phyloP scores from a whole-genome alignment of 2,329 filamentous ascomycete genomes.

The Alternaria viburni region DNA sequence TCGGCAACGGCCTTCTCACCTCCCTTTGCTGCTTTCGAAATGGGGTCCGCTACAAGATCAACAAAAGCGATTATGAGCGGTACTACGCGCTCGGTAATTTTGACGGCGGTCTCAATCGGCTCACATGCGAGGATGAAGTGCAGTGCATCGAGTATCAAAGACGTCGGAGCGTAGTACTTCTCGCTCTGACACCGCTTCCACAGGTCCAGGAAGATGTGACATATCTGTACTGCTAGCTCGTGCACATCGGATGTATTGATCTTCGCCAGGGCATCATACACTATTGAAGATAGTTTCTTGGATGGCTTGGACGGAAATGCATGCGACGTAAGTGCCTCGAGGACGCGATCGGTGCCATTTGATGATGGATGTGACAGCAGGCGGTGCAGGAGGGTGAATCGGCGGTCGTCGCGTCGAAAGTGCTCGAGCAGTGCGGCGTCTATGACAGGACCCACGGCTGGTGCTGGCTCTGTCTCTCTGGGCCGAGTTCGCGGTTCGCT shows the following conservation, averaged over 20 bases:
- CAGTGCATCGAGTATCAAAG: conserved; percentile 69
- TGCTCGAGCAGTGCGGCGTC: conserved; percentile 45
- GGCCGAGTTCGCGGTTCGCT: conserved; percentile 47
- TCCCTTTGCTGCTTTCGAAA: conserved; percentile 44
- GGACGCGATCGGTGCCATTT: conserved; percentile 64
- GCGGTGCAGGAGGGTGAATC: conserved; percentile 61
- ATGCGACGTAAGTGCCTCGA: conserved; percentile 71
- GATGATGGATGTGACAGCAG: conserved; percentile 68
- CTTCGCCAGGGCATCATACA: conserved; percentile 71
- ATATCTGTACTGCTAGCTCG: conserved; percentile 68
- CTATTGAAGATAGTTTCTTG: conserved; percentile 67
- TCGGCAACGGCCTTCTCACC: conserved; percentile 35
- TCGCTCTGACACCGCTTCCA: conserved; percentile 74
- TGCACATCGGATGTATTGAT: conserved; percentile 57
- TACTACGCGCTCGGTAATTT: conserved; percentile 64
- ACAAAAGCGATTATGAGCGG: conserved; percentile 54
- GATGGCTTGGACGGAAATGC: conserved; percentile 65
- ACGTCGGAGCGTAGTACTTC: conserved; percentile 66
- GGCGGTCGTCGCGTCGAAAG: conserved; percentile 47
- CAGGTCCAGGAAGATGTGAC: conserved; percentile 66
- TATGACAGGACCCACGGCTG: conserved; percentile 6
- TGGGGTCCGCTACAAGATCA: conserved; percentile 62
- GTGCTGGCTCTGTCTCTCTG: conserved; percentile 39
- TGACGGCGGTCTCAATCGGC: conserved; percentile 63
- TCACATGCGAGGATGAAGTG: conserved; percentile 69